phyloP scores from a whole-genome alignment of 192 early-diverging fungal species.

The Lunasporangiospora selenospora region DNA sequence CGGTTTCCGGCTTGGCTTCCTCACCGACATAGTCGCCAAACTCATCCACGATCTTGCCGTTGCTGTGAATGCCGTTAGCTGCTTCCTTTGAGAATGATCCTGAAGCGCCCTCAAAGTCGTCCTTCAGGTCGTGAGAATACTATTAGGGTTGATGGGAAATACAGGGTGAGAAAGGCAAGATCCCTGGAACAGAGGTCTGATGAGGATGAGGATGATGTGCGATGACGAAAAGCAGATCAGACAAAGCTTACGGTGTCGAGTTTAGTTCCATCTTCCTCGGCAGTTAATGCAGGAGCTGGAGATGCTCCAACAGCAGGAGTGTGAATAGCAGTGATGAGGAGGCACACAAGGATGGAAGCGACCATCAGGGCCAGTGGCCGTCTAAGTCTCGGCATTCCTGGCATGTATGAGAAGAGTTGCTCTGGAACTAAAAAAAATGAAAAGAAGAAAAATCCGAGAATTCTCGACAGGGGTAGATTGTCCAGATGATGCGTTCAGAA shows the following conservation, averaged over 20 bases:
- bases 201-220: not conserved
- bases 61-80: not conserved
- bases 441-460: not conserved
- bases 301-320: not conserved
- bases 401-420: not conserved
- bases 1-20: too few species aligned
- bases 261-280: slow-evolving; percentile 5
- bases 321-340: slow-evolving; percentile 7
- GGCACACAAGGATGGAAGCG: slow-evolving; percentile 12
- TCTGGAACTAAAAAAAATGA: slow-evolving; percentile 1
- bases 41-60: slow-evolving; percentile 25
- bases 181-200: not conserved
- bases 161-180: not conserved
- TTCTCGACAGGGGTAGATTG: not conserved
- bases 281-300: not conserved
- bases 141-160: not conserved
- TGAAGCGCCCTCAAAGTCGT: slow-evolving; percentile 19
- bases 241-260: slow-evolving; percentile 9
- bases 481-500: not conserved
- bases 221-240: not conserved
- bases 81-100: slow-evolving; percentile 1
- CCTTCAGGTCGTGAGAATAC: slow-evolving; percentile 4
- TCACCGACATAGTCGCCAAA: slow-evolving; percentile 25
- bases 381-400: slow-evolving; percentile 17
- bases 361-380: slow-evolving; percentile 4